phyloP scores from a whole-genome alignment of 1,139 yeast species.

The Blastobotrys aristatus region DNA sequence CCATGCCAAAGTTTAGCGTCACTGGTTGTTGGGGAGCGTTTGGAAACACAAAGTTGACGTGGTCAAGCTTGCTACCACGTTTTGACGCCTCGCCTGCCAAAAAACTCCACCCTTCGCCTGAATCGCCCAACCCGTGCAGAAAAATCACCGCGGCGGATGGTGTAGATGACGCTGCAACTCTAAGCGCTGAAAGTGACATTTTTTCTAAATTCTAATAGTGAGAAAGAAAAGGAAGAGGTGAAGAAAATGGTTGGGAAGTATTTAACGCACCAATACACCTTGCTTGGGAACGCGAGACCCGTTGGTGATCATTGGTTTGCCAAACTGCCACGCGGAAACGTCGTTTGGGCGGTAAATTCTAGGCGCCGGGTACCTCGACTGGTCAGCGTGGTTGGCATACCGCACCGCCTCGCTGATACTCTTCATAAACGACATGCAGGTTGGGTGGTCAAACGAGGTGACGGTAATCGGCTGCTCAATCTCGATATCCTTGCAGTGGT shows the following conservation, averaged over 20 bases:
- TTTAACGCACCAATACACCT: slow-evolving; percentile 5
- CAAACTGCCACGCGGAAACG: slow-evolving; percentile 8
- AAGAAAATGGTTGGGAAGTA: neutral
- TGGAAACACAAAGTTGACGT: slow-evolving; percentile 78
- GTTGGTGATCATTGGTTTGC: slow-evolving; percentile 1
- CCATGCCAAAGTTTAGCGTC: slow-evolving; percentile 58
- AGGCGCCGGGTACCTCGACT: slow-evolving; percentile 14
- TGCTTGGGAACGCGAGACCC: slow-evolving; percentile 6
- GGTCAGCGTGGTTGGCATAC: slow-evolving; percentile 34
- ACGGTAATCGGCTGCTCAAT: slow-evolving; percentile 36
- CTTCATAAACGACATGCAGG: slow-evolving; percentile 36
- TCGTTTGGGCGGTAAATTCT: slow-evolving; percentile 18
- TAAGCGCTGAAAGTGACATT: slow-evolving; percentile 3
- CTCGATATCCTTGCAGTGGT: slow-evolving; percentile 38
- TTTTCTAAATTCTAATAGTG: neutral
- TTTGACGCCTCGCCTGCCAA: slow-evolving; percentile 42
- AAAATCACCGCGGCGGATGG: slow-evolving; percentile 69
- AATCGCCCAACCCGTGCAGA: slow-evolving; percentile 88
- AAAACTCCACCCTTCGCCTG: slow-evolving; percentile 87
- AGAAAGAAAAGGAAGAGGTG: neutral
- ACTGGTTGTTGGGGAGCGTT: slow-evolving; percentile 76
- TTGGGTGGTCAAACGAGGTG: slow-evolving; percentile 37
- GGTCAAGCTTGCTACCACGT: slow-evolving; percentile 42
- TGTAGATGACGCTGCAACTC: slow-evolving; percentile 11
- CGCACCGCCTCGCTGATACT: slow-evolving; percentile 35